Evolutionary conservation across 106 monocot species (phyloP), one percentile per base, ranked within the genome.

Genomic region (Iris macrosiphon): DNA sequence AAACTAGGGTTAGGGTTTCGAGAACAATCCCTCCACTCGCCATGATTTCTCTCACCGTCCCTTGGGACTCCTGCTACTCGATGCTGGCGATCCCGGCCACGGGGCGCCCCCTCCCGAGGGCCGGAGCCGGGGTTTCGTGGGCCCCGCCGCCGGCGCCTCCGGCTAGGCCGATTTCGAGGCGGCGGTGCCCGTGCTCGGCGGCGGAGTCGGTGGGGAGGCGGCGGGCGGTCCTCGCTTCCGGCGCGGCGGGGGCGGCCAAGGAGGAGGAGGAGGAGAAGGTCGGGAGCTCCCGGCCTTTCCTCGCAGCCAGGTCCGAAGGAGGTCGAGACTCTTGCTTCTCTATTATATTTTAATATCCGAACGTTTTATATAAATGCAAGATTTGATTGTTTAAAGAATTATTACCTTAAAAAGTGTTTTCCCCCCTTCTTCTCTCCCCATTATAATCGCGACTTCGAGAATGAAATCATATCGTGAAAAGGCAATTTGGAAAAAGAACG

Each of bases 301-400:
- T 90, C 22, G 48, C 60, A 48, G 81, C 59, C 40, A 71, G 76
- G 24, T 65, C 39, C n/a, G 80, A 53, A 24, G 72, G 81, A 85
- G 90, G 90, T 90, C 8, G 11, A 59, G 20, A 9, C 29, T 48
- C 16, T 6, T 9, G 20, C 6, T 20, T 48, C 30, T 13, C 17
- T 15, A 12, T 15, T 59, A 40, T 7, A 21, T 39, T 37, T 22
- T 41, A 26, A 16, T 20, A n/a, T 25, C 4, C 40, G 16, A 27
- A 12, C 19, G 55, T 2, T 22, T 17, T 9, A 7, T 19, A 10
- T 56, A 22, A 31, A 33, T 20, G 8, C 7, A 20, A 8, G 10
- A 18, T 9, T 40, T 17, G 55, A 4, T 4, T 37, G 2, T 35
- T 38, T 34, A 34, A 37, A 34, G 10, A 20, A 7, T 38, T 18